A percentile compares a stretch with the other conserved stretches of the same genome.
These are phyloP conservation scores for Pyrenula aspistea DNA, from an alignment of 495 filamentous ascomycete species.

Conservation along the genomic window DNA sequence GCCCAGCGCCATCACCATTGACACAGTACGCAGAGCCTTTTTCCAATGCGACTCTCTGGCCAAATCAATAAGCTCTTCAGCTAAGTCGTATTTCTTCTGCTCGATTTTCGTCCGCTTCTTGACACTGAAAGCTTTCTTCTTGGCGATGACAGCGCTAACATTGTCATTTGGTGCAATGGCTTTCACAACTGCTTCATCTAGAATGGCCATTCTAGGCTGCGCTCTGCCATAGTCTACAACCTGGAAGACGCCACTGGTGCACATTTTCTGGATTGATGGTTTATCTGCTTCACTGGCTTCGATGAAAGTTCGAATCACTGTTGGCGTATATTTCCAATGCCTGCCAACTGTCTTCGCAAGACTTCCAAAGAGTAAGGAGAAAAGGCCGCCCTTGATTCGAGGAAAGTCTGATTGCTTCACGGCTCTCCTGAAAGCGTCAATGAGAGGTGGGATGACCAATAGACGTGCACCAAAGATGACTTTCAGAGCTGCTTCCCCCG, in stretches of 20 bases:
- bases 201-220: slow-evolving; percentile 72
- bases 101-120: slow-evolving; percentile 66
- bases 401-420: slow-evolving; percentile 72
- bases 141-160: slow-evolving; percentile 47
- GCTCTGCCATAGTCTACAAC: slow-evolving; percentile 86
- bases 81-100: slow-evolving; percentile 66
- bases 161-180: slow-evolving; percentile 62
- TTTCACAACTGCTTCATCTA: slow-evolving; percentile 61
- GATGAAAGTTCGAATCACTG: slow-evolving; percentile 78
- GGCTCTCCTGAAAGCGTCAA: slow-evolving; percentile 69
- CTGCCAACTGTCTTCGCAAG: slow-evolving; percentile 75
- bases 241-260: slow-evolving; percentile 65
- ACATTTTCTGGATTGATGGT: slow-evolving; percentile 83
- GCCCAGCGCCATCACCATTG: slow-evolving; percentile 78
- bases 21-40: slow-evolving; percentile 75
- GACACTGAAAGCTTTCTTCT: slow-evolving; percentile 57
- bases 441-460: slow-evolving; percentile 76
- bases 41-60: slow-evolving; percentile 86
- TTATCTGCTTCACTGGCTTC: slow-evolving; percentile 83
- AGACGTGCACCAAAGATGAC: slow-evolving; percentile 73
- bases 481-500: slow-evolving; percentile 90
- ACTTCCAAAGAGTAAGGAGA: slow-evolving; percentile 76
- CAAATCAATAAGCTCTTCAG: slow-evolving; percentile 66
- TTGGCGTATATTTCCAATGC: slow-evolving; percentile 87
- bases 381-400: slow-evolving; percentile 87